Percentiles rank a stretch among this genome's conserved stretches.
phyloP scores from a whole-genome alignment of 2,329 filamentous ascomycete species.

The Tothia fuscella region DNA sequence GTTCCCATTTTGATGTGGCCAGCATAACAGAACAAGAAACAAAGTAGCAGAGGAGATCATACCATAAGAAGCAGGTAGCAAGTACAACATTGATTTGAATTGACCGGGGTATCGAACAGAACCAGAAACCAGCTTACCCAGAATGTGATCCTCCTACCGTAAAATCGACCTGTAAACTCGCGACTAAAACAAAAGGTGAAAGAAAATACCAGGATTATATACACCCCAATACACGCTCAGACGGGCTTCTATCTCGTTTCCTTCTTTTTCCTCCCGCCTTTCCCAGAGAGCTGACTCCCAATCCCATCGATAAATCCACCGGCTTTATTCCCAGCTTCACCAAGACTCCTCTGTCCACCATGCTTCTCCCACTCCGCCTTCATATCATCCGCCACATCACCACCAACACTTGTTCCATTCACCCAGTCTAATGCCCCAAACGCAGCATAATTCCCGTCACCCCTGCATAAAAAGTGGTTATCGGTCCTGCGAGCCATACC shows the following conservation, averaged over 20 bases:
- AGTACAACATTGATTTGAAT: no score
- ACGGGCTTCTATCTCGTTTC: slow-evolving; percentile 1
- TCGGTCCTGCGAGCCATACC: slow-evolving; percentile 11
- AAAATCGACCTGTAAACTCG: no score
- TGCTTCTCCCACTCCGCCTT: slow-evolving; percentile 9
- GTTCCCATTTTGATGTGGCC: no score
- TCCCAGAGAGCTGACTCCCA: not conserved
- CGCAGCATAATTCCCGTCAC: slow-evolving; percentile 9
- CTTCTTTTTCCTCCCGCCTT: slow-evolving; percentile 2
- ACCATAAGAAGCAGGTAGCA: no score
- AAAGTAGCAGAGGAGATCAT: no score
- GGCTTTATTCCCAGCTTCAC: not conserved
- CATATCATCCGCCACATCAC: slow-evolving; percentile 9
- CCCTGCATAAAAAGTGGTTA: slow-evolving; percentile 7
- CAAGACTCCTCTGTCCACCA: not conserved
- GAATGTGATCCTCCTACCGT: no score
- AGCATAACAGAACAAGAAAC: no score
- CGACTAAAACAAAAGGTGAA: no score
- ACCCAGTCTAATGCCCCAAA: slow-evolving; percentile 11
- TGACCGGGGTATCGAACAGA: no score
- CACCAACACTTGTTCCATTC: slow-evolving; percentile 9
- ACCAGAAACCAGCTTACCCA: no score
- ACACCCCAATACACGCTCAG: no score
- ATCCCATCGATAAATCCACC: slow-evolving; percentile 1
- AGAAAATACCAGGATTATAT: no score